These are phyloP conservation scores for Talaromyces sp. DNA, from an alignment of 2,329 filamentous ascomycete genomes.

Conservation along the genomic window DNA sequence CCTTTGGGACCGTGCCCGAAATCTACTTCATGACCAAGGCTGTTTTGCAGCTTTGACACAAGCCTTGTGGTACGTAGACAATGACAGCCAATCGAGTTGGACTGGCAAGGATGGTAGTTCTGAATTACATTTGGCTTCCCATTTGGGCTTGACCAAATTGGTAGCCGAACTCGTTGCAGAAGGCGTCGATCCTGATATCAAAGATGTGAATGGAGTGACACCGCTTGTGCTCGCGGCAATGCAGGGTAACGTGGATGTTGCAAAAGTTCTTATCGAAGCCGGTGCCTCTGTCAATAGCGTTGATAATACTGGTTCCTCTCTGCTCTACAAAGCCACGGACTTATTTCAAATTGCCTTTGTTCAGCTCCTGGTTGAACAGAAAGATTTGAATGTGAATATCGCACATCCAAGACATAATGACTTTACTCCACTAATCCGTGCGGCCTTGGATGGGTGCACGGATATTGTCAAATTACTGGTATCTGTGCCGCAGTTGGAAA, in stretches of 20 bases:
- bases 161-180: slow-evolving; percentile 2
- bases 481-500: neutral
- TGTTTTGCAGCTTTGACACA: slow-evolving; percentile 1
- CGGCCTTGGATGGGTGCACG: neutral
- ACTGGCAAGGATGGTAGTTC: slow-evolving; percentile 2
- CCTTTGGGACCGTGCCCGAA: neutral
- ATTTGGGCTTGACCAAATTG: neutral
- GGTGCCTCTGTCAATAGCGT: neutral
- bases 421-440: neutral
- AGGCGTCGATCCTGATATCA: neutral
- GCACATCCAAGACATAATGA: neutral
- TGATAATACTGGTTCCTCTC: neutral
- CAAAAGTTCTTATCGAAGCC: neutral
- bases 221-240: neutral
- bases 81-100: neutral
- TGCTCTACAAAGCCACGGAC: neutral
- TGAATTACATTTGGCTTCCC: neutral
- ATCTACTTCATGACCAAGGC: neutral
- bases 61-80: slow-evolving; percentile 4
- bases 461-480: slow-evolving; percentile 1
- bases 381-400: neutral
- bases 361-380: neutral
- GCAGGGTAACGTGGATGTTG: neutral
- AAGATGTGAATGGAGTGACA: neutral
- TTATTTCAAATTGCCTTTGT: neutral